Evolutionary conservation across 495 filamentous ascomycete species (phyloP).

Genomic region (Annulohypoxylon maeteangense): DNA sequence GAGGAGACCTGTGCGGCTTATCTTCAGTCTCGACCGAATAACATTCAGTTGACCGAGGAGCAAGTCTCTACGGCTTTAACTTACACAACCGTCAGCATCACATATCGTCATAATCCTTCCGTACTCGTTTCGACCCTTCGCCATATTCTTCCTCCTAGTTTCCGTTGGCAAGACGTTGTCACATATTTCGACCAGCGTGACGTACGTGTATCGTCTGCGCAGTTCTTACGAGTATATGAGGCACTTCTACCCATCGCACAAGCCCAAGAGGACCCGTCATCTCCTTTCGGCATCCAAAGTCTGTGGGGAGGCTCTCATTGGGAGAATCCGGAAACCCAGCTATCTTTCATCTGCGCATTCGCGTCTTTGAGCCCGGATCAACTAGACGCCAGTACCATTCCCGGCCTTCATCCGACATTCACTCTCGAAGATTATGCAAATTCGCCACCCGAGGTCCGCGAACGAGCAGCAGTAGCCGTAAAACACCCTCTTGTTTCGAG

Average conservation of each 20-base stretch:
- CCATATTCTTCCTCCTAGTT: conserved; percentile 60
- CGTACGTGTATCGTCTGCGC: conserved; percentile 75
- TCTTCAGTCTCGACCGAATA: conserved; percentile 71
- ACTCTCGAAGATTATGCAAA: conserved; percentile 78
- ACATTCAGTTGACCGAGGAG: conserved; percentile 77
- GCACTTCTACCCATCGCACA: conserved; percentile 75
- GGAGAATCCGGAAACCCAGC: conserved; percentile 84
- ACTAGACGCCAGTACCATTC: conserved; percentile 84
- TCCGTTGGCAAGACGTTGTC: conserved; percentile 86
- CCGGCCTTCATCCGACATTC: conserved; percentile 80
- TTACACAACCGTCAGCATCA: conserved; percentile 76
- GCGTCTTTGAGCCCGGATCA: conserved; percentile 73
- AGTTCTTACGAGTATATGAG: conserved; percentile 83
- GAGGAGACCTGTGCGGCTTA: conserved; percentile 62
- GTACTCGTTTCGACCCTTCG: conserved; percentile 71
- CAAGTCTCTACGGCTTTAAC: conserved; percentile 84
- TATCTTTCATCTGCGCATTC: conserved; percentile 89
- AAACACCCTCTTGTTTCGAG: conserved; percentile 89
- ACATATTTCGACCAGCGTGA: conserved; percentile 83
- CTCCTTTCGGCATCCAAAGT: conserved; percentile 73
- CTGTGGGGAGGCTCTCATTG: conserved; percentile 89
- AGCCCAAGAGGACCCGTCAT: conserved; percentile 56
- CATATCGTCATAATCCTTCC: conserved; percentile 76
- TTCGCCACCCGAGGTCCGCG: conserved; percentile 73
- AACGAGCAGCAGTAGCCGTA: conserved; percentile 77